These are phyloP conservation scores for Acer negundo DNA, from an alignment of 345 rosid species.

Conservation along the genomic window DNA sequence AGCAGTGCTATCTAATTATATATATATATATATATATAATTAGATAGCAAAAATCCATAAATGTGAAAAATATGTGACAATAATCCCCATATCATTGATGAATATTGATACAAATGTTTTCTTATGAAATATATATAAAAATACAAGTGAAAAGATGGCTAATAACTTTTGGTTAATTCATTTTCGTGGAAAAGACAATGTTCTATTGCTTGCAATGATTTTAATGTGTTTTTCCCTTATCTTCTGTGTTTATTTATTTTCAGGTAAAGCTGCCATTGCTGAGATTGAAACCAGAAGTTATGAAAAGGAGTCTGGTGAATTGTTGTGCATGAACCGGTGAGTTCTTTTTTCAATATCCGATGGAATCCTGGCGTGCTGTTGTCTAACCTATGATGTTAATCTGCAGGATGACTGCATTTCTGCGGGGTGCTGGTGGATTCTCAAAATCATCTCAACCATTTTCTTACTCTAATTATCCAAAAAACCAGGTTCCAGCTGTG, in stretches of 20 bases:
- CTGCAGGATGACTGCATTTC: conserved; percentile 57
- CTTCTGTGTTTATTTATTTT: conserved; percentile 12
- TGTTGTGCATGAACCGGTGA: conserved; percentile 81
- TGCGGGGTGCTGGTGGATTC: conserved; percentile 95
- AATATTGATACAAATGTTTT: conserved; percentile 4
- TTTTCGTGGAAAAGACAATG: background rate
- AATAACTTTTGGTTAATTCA: too few species aligned
- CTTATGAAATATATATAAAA: background rate
- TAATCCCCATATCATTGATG: background rate
- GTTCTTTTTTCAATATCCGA: conserved; percentile 22
- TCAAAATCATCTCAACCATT: conserved; percentile 68
- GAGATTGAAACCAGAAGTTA: conserved; percentile 80
- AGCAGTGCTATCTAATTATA: background rate
- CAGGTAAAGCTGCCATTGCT: conserved; percentile 90
- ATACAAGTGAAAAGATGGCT: background rate
- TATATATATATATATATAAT: too few species aligned
- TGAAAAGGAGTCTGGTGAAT: conserved; percentile 66
- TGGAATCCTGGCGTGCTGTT: conserved; percentile 6
- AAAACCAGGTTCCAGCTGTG: conserved; percentile 54
- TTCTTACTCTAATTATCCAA: conserved; percentile 72
- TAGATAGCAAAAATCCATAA: background rate
- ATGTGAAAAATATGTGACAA: background rate
- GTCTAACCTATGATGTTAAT: conserved; percentile 22
- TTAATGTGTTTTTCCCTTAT: conserved; percentile 4
- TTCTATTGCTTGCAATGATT: background rate